phyloP scores from a whole-genome alignment of 108 stramenopile genomes.

The Cyclotella baltica region DNA sequence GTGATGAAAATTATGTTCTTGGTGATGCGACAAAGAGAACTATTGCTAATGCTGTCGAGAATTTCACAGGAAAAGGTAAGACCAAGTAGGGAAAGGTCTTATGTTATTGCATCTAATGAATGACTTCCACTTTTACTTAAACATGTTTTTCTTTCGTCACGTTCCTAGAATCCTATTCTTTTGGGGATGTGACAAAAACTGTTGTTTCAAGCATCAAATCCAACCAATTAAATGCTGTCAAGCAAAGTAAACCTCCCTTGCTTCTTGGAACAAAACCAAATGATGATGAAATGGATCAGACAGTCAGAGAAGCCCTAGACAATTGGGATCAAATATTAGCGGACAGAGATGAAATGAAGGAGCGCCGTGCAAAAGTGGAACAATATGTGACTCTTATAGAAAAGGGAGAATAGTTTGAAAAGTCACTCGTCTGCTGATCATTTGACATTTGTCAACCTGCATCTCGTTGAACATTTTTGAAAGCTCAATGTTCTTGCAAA shows the following conservation, averaged over 20 bases:
- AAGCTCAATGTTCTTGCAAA: no score
- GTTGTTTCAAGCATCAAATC: slow-evolving; percentile 41
- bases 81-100: no score
- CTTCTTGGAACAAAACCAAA: slow-evolving; percentile 28
- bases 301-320: slow-evolving; percentile 26
- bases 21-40: slow-evolving; percentile 49
- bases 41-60: slow-evolving; percentile 27
- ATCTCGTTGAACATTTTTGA: no score
- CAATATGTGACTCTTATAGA: slow-evolving; percentile 25
- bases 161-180: slow-evolving; percentile 31
- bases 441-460: no score
- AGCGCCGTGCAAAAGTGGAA: slow-evolving; percentile 29
- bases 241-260: slow-evolving; percentile 3
- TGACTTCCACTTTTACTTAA: no score
- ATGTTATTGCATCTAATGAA: no score
- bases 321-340: slow-evolving; percentile 36
- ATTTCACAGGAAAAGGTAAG: slow-evolving; percentile 49
- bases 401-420: no score
- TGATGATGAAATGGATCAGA: slow-evolving; percentile 19
- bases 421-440: no score
- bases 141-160: no score
- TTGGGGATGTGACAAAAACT: slow-evolving; percentile 44
- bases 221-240: background rate
- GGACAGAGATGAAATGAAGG: slow-evolving; percentile 19
- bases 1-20: slow-evolving; percentile 49